Evolutionary conservation across 2,329 filamentous ascomycete genomes (phyloP).

Genomic region (Exophiala viscosa): DNA sequence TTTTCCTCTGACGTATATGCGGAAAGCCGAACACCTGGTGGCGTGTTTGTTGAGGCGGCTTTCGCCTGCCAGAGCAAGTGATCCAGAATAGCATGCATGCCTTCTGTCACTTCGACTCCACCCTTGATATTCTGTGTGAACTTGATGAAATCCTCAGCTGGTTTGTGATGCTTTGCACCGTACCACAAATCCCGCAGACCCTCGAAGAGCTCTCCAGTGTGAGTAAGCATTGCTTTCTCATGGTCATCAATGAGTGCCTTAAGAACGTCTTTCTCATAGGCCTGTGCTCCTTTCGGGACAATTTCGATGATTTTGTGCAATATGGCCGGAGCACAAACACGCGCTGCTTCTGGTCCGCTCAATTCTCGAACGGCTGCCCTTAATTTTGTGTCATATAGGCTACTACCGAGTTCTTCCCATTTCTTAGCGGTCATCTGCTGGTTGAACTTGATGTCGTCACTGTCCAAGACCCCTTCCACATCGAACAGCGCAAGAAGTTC

Average conservation of each 20-base stretch:
- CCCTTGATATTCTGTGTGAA: conserved; percentile 4
- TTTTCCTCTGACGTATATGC: too few species aligned
- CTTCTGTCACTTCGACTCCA: conserved; percentile 1
- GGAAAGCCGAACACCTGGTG: too few species aligned
- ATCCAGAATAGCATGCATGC: conserved; percentile 9
- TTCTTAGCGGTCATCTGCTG: neutral
- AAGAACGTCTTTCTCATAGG: conserved; percentile 3
- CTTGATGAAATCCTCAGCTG: conserved; percentile 1
- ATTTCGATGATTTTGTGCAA: neutral
- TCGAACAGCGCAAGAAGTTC: conserved; percentile 13
- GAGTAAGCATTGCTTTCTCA: neutral
- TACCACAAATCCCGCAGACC: conserved; percentile 14
- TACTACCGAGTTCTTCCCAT: neutral
- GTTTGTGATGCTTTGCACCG: neutral
- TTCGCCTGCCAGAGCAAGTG: conserved; percentile 12
- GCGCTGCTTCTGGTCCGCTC: neutral
- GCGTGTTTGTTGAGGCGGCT: neutral
- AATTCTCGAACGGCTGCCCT: neutral
- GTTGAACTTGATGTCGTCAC: conserved; percentile 5
- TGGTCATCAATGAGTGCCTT: conserved; percentile 1
- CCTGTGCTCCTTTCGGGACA: neutral
- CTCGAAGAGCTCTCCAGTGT: conserved; percentile 1
- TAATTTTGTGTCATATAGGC: neutral
- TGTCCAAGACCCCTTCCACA: conserved; percentile 5
- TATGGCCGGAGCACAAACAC: neutral